Base-by-base conservation (phyloP, 345 rosid genomes). In the Combretum micranthum region DNA sequence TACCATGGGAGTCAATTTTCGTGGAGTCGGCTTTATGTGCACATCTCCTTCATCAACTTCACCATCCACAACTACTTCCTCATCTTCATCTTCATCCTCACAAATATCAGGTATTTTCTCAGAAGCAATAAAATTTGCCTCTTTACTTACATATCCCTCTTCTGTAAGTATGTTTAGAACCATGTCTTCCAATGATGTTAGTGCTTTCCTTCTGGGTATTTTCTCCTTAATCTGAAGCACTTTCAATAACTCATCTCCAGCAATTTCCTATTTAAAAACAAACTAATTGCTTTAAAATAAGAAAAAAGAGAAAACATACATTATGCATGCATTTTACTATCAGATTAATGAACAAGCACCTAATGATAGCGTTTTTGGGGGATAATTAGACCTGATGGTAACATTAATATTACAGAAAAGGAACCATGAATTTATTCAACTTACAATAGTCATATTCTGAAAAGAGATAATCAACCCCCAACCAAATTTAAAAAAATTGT, bases 21-120 rank as follows among this genome's bases (percentile, higher is more conserved):
- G 66, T 68, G 87, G 72, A 56, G 68, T 67, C 47, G 96, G 99
- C 80, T 84, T 87, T 67, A 93, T 93, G 66, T 85, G 99, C 71
- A 93, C 80, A 73, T 93, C 99, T 32, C 99, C 99, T 80, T 93
- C 97, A 77, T 93, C 94, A 62, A 89, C 91, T 75, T 93, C 99
- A 64, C 99, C 99, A 67, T 93, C 99, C 54, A 87, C 87, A 44
- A 93, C 87, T 68, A 85, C 83, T 79, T 89, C 97, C 69, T 93
- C 99, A 69, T 93, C 99, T 69, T 93, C 99, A 14, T 93, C 97
- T 74, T 93, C 99, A 60, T 82, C 90, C 73, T 88, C 92, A 61
- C 85, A 66, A 58, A 83, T 48, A n/a, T 85, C 97, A 26, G 77
- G 80, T 56, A 72, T 65, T 57, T 82, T 68, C 75, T 87, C 99